Conservation (phyloP, 257 asterid species). For the Prunella vulgaris region DNA sequence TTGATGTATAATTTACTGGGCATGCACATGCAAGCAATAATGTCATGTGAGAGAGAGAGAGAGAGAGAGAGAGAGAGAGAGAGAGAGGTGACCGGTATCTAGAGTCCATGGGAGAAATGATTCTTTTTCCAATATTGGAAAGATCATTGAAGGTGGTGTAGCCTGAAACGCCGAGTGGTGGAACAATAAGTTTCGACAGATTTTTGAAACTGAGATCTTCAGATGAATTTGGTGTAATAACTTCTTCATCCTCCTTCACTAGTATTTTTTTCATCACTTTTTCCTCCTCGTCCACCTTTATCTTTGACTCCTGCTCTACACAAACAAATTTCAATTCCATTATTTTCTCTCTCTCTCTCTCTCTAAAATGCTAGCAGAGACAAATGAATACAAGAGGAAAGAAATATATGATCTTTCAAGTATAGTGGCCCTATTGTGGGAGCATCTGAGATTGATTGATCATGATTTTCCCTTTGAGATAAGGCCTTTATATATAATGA, state of each 20-base stretch:
- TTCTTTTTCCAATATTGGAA: slow-evolving; percentile 29
- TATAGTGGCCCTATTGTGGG: slow-evolving; percentile 27
- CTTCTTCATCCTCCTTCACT: slow-evolving; percentile 4
- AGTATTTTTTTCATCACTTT: not conserved
- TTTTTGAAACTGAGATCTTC: slow-evolving; percentile 53
- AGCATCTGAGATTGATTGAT: slow-evolving; percentile 20
- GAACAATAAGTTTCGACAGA: slow-evolving; percentile 69
- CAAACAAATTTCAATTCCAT: slow-evolving; percentile 21
- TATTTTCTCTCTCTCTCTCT: not conserved
- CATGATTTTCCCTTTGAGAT: slow-evolving; percentile 7
- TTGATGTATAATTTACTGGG: not conserved
- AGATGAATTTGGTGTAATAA: slow-evolving; percentile 2
- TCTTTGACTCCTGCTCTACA: not conserved
- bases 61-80: not conserved
- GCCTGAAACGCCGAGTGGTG: slow-evolving; percentile 71
- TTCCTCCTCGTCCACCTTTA: not conserved
- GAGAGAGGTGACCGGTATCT: slow-evolving; percentile 49
- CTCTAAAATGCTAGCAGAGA: not conserved
- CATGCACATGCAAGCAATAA: slow-evolving; percentile 18
- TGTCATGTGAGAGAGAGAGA: not conserved
- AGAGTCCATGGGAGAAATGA: slow-evolving; percentile 71
- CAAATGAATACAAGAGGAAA: not conserved
- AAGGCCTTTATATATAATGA: not conserved
- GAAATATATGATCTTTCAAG: slow-evolving; percentile 14
- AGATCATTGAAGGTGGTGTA: not conserved